phyloP scores from a whole-genome alignment of 2,329 filamentous ascomycete species.

The Gaeumannomyces tritici region DNA sequence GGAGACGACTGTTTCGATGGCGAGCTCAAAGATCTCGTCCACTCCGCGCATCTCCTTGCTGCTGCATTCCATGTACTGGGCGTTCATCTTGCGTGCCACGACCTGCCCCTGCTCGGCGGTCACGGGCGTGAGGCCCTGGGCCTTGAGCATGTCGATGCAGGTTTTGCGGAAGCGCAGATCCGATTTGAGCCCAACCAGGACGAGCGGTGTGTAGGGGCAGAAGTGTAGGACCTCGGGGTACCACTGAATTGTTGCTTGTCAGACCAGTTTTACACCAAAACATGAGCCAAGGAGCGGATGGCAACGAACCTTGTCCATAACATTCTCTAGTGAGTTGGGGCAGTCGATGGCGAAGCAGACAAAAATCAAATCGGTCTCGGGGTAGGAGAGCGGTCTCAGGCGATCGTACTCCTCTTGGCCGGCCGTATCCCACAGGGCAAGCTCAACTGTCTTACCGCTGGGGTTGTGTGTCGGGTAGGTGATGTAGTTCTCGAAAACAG shows the following conservation, averaged over 20 bases:
- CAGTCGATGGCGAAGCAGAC: slow-evolving; percentile 99
- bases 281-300: not conserved
- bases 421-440: slow-evolving; percentile 96
- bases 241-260: slow-evolving; percentile 48
- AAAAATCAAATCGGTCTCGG: slow-evolving; percentile 94
- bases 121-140: slow-evolving; percentile 90
- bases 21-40: slow-evolving; percentile 89
- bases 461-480: slow-evolving; percentile 85
- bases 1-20: slow-evolving; percentile 81
- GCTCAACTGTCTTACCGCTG: slow-evolving; percentile 88
- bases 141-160: slow-evolving; percentile 97
- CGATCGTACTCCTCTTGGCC: slow-evolving; percentile 98
- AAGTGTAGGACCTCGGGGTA: slow-evolving; percentile 98
- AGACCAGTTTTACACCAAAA: not conserved
- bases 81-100: slow-evolving; percentile 89
- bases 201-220: slow-evolving; percentile 91
- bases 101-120: slow-evolving; percentile 81
- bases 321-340: slow-evolving; percentile 94
- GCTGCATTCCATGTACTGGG: slow-evolving; percentile 95
- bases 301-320: slow-evolving; percentile 83
- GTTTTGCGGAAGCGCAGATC: slow-evolving; percentile 92
- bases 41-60: slow-evolving; percentile 96
- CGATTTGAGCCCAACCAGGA: slow-evolving; percentile 93
- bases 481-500: slow-evolving; percentile 99
- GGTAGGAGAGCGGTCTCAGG: slow-evolving; percentile 89